phyloP scores from a whole-genome alignment of 2,329 filamentous ascomycete species.

The Pyricularia sp. region DNA sequence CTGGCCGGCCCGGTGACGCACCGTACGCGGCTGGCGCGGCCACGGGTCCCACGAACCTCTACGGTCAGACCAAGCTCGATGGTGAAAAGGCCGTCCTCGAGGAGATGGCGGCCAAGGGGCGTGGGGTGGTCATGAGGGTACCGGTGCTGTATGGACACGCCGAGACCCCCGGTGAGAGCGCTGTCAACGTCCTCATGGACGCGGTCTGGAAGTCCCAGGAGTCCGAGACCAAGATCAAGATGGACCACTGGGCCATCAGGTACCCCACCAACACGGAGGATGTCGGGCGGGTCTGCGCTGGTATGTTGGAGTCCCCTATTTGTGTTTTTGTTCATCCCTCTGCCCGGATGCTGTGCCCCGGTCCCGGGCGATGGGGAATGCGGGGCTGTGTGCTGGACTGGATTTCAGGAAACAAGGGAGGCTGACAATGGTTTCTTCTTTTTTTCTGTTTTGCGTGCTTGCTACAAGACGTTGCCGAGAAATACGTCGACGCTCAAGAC shows the following conservation, averaged over 20 bases:
- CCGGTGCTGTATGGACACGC: constrained; percentile 79
- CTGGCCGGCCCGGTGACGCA: constrained; percentile 66
- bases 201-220: constrained; percentile 65
- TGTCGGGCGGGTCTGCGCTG: constrained; percentile 66
- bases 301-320: constrained; percentile 27
- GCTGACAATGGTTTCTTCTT: neutral
- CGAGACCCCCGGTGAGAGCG: constrained; percentile 63
- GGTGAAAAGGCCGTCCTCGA: constrained; percentile 57
- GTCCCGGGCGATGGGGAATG: neutral
- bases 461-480: constrained; percentile 53
- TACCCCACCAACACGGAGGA: constrained; percentile 89
- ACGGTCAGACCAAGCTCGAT: constrained; percentile 52
- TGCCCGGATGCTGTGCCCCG: constrained; percentile 1
- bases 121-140: constrained; percentile 65
- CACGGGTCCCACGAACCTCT: constrained; percentile 68
- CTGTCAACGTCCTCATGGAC: constrained; percentile 74
- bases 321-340: constrained; percentile 3
- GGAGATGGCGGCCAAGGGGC: constrained; percentile 36
- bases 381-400: neutral
- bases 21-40: constrained; percentile 62
- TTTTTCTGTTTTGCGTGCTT: too few species aligned
- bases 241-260: constrained; percentile 79
- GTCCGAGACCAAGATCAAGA: constrained; percentile 51
- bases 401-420: neutral
- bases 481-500: constrained; percentile 48